Conservation (phyloP, 257 asterid species). For the Pogostemon cablin region DNA sequence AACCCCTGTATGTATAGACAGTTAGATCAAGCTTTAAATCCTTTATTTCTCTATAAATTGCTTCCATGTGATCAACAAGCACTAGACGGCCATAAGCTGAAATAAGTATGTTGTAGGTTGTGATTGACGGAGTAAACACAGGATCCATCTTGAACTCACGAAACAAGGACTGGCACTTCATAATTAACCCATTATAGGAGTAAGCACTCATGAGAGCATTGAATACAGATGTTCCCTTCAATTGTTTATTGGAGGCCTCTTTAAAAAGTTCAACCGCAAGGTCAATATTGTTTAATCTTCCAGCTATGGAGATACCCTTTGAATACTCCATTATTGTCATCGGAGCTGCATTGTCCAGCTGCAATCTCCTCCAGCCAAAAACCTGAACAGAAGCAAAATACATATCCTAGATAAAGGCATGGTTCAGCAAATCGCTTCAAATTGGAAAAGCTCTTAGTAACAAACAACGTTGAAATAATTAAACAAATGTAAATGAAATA, state of each 20-base stretch:
- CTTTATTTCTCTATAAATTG: conserved; percentile 53
- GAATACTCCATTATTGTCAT: conserved; percentile 76
- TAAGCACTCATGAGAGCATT: conserved; percentile 81
- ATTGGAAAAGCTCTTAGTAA: neutral
- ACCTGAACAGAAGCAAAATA: conserved; percentile 50
- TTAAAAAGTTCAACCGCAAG: conserved; percentile 70
- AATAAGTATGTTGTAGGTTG: conserved; percentile 83
- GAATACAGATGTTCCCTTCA: conserved; percentile 52
- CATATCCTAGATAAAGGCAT: neutral
- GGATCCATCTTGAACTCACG: conserved; percentile 60
- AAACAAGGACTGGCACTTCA: conserved; percentile 61
- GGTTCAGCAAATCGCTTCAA: neutral
- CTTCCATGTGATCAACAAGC: conserved; percentile 83
- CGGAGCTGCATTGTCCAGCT: conserved; percentile 54
- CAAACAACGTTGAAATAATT: neutral
- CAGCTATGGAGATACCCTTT: conserved; percentile 64
- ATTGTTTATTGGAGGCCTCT: conserved; percentile 60
- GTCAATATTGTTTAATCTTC: conserved; percentile 53
- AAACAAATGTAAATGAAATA: neutral
- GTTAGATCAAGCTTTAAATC: conserved; percentile 55
- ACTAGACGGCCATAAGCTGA: conserved; percentile 66
- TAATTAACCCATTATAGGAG: conserved; percentile 47
- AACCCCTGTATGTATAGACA: conserved; percentile 52
- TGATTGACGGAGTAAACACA: conserved; percentile 59
- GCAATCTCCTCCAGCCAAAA: conserved; percentile 80